phyloP scores from a whole-genome alignment of 2,329 filamentous ascomycete species.

The Paraconiothyrium sp. region DNA sequence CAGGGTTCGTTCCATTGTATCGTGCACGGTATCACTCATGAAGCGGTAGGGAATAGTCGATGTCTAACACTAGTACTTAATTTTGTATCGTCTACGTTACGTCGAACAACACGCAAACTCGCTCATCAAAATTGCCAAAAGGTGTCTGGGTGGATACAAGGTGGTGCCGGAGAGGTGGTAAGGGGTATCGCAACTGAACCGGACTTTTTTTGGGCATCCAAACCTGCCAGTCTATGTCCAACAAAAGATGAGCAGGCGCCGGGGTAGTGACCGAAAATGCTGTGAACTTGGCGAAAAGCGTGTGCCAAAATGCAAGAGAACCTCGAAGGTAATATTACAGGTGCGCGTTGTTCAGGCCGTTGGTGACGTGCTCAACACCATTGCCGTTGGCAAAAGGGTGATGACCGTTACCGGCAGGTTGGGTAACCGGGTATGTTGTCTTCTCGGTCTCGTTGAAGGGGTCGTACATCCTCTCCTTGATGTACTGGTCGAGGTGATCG shows the following conservation, averaged over 20 bases:
- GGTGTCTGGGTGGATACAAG: slow-evolving; percentile 9
- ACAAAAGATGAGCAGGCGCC: slow-evolving; percentile 12
- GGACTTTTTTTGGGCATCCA: slow-evolving; percentile 3
- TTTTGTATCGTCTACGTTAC: slow-evolving; percentile 8
- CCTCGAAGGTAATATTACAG: slow-evolving; percentile 31
- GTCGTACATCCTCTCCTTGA: slow-evolving; percentile 61
- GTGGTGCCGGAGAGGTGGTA: slow-evolving; percentile 8
- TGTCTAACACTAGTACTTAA: background rate
- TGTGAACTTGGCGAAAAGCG: slow-evolving; percentile 23
- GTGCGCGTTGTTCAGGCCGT: slow-evolving; percentile 38
- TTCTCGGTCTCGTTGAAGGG: slow-evolving; percentile 58
- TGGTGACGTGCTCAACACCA: slow-evolving; percentile 37
- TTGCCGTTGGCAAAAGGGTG: slow-evolving; percentile 27
- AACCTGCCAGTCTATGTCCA: slow-evolving; percentile 12
- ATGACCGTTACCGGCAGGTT: slow-evolving; percentile 33
- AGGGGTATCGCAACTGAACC: slow-evolving; percentile 12
- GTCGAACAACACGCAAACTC: slow-evolving; percentile 1
- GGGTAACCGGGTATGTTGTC: slow-evolving; percentile 44
- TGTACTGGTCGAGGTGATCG: slow-evolving; percentile 75
- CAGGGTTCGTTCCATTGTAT: background rate
- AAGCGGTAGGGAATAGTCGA: background rate
- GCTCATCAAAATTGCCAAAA: background rate
- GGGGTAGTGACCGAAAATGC: slow-evolving; percentile 17
- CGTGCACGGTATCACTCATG: background rate
- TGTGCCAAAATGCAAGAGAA: slow-evolving; percentile 18